Base-by-base conservation (phyloP, 495 filamentous ascomycete genomes). In the Hyaloscypha bicolor region DNA sequence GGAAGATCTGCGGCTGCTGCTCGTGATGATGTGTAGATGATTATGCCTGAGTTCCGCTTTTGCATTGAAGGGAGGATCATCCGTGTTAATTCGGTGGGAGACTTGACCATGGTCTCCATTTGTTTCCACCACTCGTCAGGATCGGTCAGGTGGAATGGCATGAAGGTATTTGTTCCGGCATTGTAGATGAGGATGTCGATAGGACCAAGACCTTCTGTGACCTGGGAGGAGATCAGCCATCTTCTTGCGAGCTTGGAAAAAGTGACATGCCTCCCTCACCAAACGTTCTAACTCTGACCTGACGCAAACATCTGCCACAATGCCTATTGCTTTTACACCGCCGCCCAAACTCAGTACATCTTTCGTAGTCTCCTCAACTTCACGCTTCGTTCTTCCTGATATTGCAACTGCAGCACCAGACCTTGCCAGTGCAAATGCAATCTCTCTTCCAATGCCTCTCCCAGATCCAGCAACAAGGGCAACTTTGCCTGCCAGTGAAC, bases 401-500 rank as follows among this genome's bases (percentile, higher is more conserved):
- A 94, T 84, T 37, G 89, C 83, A 29, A 94, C 87, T 59, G 83
- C 87, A 55, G 88, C 88, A 9, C 89, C 89, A 71, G 88, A 87
- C 71, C 83, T 85, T 68, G 85, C 90, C 53, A 94, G 87, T 76
- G 92, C 91, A 16, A 92, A 81, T 42, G 89, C 91, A 66, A 91
- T 90, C 30, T 88, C 89, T 21, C 84, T 81, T 60, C 91, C 91
- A 73, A 94, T 92, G 51, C 90, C 90, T 30, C 90, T 88, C 35
- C 86, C 84, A 70, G 85, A 84, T n/a, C 89, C 91, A 29, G 91
- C 93, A 63, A 93, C 81, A 45, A 92, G 82, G 57, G 90, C 90
- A 70, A 91, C 87, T 78, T 91, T 91, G 72, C 86, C 87, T 65
- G 85, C 81, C 33, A 91, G 69, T 3, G 60, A 63, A 8, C 51